A percentile compares a stretch with the other conserved stretches of the same genome.
These are phyloP conservation scores for Microbotryum saponariae DNA, from an alignment of 1,284 basidiomycete species.

Conservation along the genomic window DNA sequence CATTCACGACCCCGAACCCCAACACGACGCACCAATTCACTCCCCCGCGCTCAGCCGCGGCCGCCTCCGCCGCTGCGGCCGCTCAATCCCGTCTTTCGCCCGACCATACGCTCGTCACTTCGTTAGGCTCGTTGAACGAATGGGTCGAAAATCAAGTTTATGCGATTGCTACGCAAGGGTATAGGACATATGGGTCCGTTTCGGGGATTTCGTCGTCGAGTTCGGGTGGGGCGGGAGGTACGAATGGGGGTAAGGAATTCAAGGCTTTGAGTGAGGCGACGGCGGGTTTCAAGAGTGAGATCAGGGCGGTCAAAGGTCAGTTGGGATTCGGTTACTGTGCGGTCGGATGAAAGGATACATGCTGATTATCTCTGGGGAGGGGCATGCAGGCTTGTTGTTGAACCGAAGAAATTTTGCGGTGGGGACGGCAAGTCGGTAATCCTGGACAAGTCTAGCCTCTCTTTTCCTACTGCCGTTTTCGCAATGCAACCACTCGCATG, in stretches of 20 bases:
- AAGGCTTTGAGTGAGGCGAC: slow-evolving; percentile 14
- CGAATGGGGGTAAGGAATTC: slow-evolving; percentile 3
- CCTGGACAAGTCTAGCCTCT: too few relatives aligned
- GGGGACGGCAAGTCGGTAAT: background rate
- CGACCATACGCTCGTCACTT: slow-evolving; percentile 16
- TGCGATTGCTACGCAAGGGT: slow-evolving; percentile 4
- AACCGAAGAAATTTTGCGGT: slow-evolving; percentile 23
- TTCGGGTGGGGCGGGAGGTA: background rate
- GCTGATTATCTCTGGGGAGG: background rate
- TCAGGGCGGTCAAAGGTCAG: slow-evolving; percentile 23
- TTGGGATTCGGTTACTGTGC: background rate
- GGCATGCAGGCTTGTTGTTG: slow-evolving; percentile 16
- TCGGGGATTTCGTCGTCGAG: background rate
- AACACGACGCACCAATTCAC: too few relatives aligned
- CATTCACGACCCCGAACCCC: too few relatives aligned
- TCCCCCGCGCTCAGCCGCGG: too few relatives aligned
- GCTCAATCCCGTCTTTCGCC: slow-evolving; percentile 8
- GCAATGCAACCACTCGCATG: too few relatives aligned
- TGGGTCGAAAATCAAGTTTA: slow-evolving; percentile 22
- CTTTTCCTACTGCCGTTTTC: too few relatives aligned
- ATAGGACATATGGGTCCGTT: slow-evolving; percentile 3
- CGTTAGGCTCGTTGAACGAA: slow-evolving; percentile 23
- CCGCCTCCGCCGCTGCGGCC: too few relatives aligned
- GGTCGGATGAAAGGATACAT: background rate
- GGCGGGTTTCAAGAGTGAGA: slow-evolving; percentile 20